Evolutionary conservation across 768 basidiomycete species (phyloP).

Genomic region (Holtermanniella nyarrowii): DNA sequence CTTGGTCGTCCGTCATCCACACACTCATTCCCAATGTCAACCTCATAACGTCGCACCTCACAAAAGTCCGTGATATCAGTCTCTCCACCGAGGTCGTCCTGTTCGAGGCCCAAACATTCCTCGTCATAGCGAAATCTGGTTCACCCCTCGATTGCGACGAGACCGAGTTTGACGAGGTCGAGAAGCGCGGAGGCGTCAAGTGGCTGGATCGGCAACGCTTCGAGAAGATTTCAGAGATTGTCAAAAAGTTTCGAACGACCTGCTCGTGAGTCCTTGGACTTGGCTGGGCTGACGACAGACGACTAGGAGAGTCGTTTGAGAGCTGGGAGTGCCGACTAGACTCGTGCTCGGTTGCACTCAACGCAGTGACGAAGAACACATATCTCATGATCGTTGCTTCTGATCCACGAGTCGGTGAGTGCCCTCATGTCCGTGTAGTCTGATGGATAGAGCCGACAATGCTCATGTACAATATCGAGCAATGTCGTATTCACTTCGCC

Average conservation of each 20-base stretch:
- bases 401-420: constrained; percentile 73
- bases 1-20: constrained; percentile 96
- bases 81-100: constrained; percentile 87
- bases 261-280: constrained; percentile 53
- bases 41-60: constrained; percentile 77
- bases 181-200: constrained; percentile 38
- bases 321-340: constrained; percentile 37
- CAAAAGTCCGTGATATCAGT: constrained; percentile 74
- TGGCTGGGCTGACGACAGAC: constrained; percentile 11
- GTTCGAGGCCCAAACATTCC: constrained; percentile 94
- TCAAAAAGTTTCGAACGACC: constrained; percentile 90
- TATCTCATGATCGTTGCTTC: constrained; percentile 84
- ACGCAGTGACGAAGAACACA: constrained; percentile 85
- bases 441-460: constrained; percentile 65
- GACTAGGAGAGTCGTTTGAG: constrained; percentile 22
- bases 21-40: constrained; percentile 89
- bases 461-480: constrained; percentile 72
- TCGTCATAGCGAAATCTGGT: constrained; percentile 66
- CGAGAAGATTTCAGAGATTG: constrained; percentile 57
- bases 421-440: not conserved
- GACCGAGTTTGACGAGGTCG: constrained; percentile 36
- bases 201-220: constrained; percentile 42
- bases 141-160: constrained; percentile 33
- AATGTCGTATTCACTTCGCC: constrained; percentile 78
- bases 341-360: constrained; percentile 46